Percentiles rank a stretch among this genome's conserved stretches.
Evolutionary conservation across 176 grass and related monocot genomes (phyloP).

Genomic region (Ensete ventricosum): DNA sequence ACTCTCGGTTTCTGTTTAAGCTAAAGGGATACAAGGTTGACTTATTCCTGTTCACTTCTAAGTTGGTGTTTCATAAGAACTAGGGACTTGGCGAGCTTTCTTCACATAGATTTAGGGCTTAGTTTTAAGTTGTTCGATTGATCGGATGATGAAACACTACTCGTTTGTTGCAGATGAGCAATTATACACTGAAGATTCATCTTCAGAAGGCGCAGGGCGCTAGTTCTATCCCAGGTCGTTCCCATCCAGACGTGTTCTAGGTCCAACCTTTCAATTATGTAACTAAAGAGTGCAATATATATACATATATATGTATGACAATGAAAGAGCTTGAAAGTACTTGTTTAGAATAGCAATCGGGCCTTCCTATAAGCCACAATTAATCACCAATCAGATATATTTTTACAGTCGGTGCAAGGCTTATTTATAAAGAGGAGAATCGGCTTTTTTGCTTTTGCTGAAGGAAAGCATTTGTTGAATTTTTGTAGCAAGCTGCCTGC

Average conservation of each 20-base stretch:
- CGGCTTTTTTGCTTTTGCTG: background rate
- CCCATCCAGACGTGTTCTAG: slow-evolving; percentile 27
- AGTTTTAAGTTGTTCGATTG: background rate
- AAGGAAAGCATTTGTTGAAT: background rate
- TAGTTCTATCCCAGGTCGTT: slow-evolving; percentile 16
- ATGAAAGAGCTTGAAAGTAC: background rate
- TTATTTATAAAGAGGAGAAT: background rate
- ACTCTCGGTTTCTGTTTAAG: background rate
- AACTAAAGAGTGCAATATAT: background rate
- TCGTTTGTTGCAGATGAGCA: slow-evolving; percentile 18
- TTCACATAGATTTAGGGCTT: background rate
- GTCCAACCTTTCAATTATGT: background rate
- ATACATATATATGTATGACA: no score
- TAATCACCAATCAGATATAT: background rate
- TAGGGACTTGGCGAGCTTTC: background rate
- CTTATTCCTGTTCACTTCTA: no score
- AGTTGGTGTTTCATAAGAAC: background rate
- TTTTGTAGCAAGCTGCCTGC: background rate
- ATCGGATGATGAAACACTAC: background rate
- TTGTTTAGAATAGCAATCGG: background rate
- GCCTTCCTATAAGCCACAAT: background rate
- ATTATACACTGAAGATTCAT: slow-evolving; percentile 25
- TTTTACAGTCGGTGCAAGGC: background rate
- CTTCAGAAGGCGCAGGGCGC: slow-evolving; percentile 18
- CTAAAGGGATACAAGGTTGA: no score